These are phyloP conservation scores for Amanita molliuscula DNA, from an alignment of 768 basidiomycete species.

Conservation along the genomic window DNA sequence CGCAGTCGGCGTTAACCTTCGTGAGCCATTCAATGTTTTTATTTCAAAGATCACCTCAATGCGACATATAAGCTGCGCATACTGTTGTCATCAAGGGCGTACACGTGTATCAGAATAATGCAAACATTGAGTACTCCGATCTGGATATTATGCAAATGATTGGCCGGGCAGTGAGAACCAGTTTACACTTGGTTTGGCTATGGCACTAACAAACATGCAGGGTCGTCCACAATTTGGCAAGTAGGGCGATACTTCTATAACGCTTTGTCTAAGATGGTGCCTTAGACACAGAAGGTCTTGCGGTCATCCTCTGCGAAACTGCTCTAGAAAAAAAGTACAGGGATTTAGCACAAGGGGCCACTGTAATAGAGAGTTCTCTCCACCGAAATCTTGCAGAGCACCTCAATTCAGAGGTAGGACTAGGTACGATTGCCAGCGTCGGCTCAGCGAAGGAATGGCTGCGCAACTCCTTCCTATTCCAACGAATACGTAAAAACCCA, in stretches of 20 bases:
- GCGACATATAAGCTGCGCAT: slow-evolving; percentile 60
- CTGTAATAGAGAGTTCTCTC: slow-evolving; percentile 76
- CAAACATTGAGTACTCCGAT: slow-evolving; percentile 76
- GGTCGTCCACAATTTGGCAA: slow-evolving; percentile 87
- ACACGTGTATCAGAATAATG: slow-evolving; percentile 60
- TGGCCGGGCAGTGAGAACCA: slow-evolving; percentile 68
- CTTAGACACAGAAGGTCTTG: slow-evolving; percentile 73
- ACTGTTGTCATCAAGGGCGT: slow-evolving; percentile 93
- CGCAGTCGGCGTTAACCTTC: slow-evolving; percentile 94
- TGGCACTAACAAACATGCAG: slow-evolving; percentile 21
- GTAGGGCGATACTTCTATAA: neutral
- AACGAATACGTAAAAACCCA: slow-evolving; percentile 80
- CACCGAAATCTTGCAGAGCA: slow-evolving; percentile 83
- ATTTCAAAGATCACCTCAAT: slow-evolving; percentile 1
- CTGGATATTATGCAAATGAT: slow-evolving; percentile 96
- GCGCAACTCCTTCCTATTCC: slow-evolving; percentile 75
- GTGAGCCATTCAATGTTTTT: slow-evolving; percentile 29
- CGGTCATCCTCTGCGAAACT: slow-evolving; percentile 73
- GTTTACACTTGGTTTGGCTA: neutral
- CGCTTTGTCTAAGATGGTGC: neutral
- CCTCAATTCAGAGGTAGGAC: slow-evolving; percentile 86
- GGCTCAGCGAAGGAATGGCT: slow-evolving; percentile 76
- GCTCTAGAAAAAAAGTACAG: slow-evolving; percentile 66
- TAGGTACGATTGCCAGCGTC: slow-evolving; percentile 69
- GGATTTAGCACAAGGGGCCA: slow-evolving; percentile 57